Evolutionary conservation across 208 protist species (phyloP), one percentile per base, ranked within the genome.

Genomic region (Acanthamoeba royreba): DNA sequence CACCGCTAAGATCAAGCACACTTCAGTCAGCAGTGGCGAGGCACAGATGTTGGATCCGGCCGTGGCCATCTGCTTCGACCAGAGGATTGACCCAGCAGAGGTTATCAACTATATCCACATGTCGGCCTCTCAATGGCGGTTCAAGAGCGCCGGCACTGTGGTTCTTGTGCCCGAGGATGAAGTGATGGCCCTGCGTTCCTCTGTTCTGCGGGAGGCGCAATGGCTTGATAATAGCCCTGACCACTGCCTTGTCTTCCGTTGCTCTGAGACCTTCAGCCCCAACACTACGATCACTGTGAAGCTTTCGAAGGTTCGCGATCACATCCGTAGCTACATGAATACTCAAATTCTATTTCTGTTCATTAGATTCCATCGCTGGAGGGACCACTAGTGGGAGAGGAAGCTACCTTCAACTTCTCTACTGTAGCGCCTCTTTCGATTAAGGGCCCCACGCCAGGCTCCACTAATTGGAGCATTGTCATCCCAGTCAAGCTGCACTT

Each of bases 61-160:
- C 42, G 81, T 93, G 33, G 55, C 45, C 46, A 61, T 93, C 45
- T 81, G 88, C 88, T 93, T 93, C 46, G 28, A 81, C 45, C 88
- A 93, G 61, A 40, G 35, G 63, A 93, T 93, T 31, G 88, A 93
- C 0, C 63, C 88, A 19, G 1, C 28, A 22, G 63, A 53, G 45
- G 38, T 81, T 25, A 72, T 72, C 42, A 93, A 93, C 61, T 25
- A 93, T 45, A 61, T 93, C 22, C 88, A 93, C 31, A 53, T 93
- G 38, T 93, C 52, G 33, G 35, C 38, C 0, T 83, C 63, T 4
- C 43, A 81, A 33, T 93, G 88, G 88, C 42, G 46, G 25, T 93
- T 74, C 69, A 66, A 49, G 47, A 81, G 1, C 61, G 22, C 31
- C 5, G 88, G 43, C 43, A 35, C 88, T 1, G 88, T 81, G 28